Base-by-base conservation (phyloP, 2,329 filamentous ascomycete species). In the Thielaviopsis euricoi region DNA sequence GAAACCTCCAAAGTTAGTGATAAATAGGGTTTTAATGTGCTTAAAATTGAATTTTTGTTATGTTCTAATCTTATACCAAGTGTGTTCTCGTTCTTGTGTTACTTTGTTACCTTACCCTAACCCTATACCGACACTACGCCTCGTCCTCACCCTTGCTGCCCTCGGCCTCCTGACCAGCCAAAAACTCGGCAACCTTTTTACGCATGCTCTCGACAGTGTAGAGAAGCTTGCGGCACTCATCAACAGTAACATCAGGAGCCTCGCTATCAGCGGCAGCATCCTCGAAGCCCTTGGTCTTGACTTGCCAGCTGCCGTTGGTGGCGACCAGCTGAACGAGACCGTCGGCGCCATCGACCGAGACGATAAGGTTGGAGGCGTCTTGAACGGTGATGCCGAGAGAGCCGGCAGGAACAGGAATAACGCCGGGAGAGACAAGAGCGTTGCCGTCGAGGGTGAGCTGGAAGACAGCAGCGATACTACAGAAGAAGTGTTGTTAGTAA, bases 401-500 rank as follows among this genome's bases (percentile, higher is more conserved):
- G 62, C 60, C 23, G 58, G 60, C 33, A 59, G 57, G 15, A 65
- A 61, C 12, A 69, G 57, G n/a, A 69, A 61, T 26, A 68, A 65
- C 12, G 77, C 65, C 22, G 25, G 53, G 48, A 4, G 26, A 25
- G 65, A 82, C 79, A 4, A 91, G 76, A 0, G 82, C 78, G 64
- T 76, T 53, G 77, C 67, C 1, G 67, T 61, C 6, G 63, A 86
- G 72, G n/a, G 71, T 70, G 71, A 85, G 86, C 58, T 78, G 71
- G 68, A 91, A 82, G 9, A 94, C 70, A 48, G 77, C 86, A 59
- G 81, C 78, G 57, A 78, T 67, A 40, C 76, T 81, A 62, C 29
- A 12, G 26, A 33, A 10, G 7, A 33, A 10, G 7, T 15, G 49
- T 6, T 54, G 61, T 69, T 57, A 66, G 62, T 60, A 61, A 7